Evolutionary conservation across 2,329 filamentous ascomycete species (phyloP), one percentile per base, ranked within the genome.

Genomic region (Colletotrichum musicola): DNA sequence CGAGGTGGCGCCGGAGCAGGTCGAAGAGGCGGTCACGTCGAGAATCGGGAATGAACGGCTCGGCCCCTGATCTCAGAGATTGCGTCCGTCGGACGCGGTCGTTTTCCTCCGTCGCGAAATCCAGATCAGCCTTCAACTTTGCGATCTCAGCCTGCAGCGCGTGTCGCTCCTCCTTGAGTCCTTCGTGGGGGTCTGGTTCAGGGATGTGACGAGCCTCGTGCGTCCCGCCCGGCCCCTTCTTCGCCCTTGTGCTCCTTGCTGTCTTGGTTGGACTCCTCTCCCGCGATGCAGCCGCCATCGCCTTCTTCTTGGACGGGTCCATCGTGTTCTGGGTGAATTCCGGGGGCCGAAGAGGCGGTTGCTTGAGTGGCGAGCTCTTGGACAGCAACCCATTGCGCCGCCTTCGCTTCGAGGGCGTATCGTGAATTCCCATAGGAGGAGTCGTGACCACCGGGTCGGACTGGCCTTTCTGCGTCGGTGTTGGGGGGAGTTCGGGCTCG

Each of bases 401-500:
- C 3, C 81, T 80, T 38, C 81, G 79, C 67, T 83, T 86, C 22
- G 85, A 87, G 0, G 88, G 87, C 14, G 86, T 89, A 58, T 85
- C 84, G 68, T 90, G 88, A 30, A 91, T 90, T 1, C 89, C 89
- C 20, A 80, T 76, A 1, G 88, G 86, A 7, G 87, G 87, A 3
- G 86, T 86, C 50, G 83, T 86, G 30, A 88, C 81, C 1, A 86
- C 80, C 0, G 85, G 83, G 66, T 90, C 88, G 2, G 80, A 78
- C 13, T 84, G 77, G 4, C 82, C 83, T 44, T 79, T 80, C 55
- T 85, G 81, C 35, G 82, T 82, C 1, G 85, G 85, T 0, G 87
- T 87, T 0, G 88, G 88, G 3, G 90, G 91, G 5, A 93, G 81
- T 55, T 91, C 89, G 1, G 90, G 90, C 72, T 92, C 89, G 16